Evolutionary conservation across 768 basidiomycete species (phyloP).

Genomic region (Neoboletus magnificus): DNA sequence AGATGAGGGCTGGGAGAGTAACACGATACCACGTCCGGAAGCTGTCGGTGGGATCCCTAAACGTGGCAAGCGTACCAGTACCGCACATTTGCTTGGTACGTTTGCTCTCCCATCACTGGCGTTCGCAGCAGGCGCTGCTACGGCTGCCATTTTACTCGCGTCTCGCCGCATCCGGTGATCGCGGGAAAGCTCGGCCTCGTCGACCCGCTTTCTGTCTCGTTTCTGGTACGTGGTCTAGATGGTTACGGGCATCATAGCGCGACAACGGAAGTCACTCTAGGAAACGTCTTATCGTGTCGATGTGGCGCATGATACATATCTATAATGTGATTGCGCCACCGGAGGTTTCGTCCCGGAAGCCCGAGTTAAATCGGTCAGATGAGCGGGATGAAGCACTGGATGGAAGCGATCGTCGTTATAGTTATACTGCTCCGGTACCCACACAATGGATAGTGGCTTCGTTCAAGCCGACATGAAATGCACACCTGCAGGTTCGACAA

Average conservation of each 20-base stretch:
- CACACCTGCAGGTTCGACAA: too few species aligned
- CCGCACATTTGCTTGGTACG: conserved; percentile 7
- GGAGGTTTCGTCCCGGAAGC: not conserved
- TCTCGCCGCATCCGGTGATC: conserved; percentile 34
- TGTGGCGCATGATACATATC: not conserved
- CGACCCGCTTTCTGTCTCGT: not conserved
- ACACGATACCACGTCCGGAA: conserved; percentile 43
- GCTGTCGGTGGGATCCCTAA: conserved; percentile 36
- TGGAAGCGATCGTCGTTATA: not conserved
- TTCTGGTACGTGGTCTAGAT: conserved; percentile 8
- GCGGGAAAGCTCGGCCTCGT: not conserved
- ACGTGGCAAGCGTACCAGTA: conserved; percentile 1
- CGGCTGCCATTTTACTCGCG: conserved; percentile 32
- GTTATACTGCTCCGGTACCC: not conserved
- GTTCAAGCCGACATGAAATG: not conserved
- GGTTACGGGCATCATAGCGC: not conserved
- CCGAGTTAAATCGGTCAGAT: not conserved
- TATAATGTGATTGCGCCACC: not conserved
- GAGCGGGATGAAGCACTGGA: not conserved
- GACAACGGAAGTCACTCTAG: conserved; percentile 3
- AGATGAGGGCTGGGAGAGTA: conserved; percentile 83
- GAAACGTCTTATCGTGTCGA: not conserved
- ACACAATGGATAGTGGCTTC: not conserved
- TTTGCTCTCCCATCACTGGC: conserved; percentile 34
- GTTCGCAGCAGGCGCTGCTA: conserved; percentile 44